Conservation (phyloP, 1,139 yeast genomes). For the Meyerozyma smithsonii region DNA sequence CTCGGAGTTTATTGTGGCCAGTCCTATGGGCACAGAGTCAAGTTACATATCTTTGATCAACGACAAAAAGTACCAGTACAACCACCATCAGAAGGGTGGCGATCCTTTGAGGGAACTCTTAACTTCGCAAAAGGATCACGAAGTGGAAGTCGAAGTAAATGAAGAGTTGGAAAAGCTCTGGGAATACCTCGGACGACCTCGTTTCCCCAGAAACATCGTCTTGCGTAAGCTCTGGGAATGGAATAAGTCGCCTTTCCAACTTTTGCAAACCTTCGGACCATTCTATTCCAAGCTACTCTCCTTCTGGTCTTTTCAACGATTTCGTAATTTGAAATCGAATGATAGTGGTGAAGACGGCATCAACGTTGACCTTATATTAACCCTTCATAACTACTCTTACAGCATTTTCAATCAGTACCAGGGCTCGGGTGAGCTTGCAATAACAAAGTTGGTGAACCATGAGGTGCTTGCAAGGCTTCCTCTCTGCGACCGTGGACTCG, state of each 20-base stretch:
- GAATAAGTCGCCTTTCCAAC: conserved; percentile 38
- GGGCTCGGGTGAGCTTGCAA: conserved; percentile 44
- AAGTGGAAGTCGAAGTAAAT: conserved; percentile 11
- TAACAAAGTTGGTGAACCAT: conserved; percentile 37
- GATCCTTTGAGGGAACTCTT: conserved; percentile 18
- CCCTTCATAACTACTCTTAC: conserved; percentile 38
- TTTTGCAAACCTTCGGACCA: conserved; percentile 37
- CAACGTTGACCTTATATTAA: conserved; percentile 24
- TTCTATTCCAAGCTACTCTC: conserved; percentile 38
- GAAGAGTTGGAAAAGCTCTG: conserved; percentile 25
- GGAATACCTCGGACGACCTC: conserved; percentile 35
- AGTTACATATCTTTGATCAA: conserved; percentile 32
- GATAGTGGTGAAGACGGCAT: conserved; percentile 4
- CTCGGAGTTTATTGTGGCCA: conserved; percentile 28
- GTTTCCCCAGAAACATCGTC: conserved; percentile 32
- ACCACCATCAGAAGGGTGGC: conserved; percentile 26
- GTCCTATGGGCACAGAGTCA: conserved; percentile 48
- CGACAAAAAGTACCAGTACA: conserved; percentile 26
- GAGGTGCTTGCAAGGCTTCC: conserved; percentile 40
- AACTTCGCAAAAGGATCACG: conserved; percentile 5
- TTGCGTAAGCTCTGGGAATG: conserved; percentile 34
- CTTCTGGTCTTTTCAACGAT: conserved; percentile 40
- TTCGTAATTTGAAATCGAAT: conserved; percentile 24
- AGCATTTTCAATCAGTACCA: conserved; percentile 43
- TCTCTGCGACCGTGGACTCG: conserved; percentile 37